Evolutionary conservation across 495 filamentous ascomycete species (phyloP).

Genomic region (Clavariopsis aquatica): DNA sequence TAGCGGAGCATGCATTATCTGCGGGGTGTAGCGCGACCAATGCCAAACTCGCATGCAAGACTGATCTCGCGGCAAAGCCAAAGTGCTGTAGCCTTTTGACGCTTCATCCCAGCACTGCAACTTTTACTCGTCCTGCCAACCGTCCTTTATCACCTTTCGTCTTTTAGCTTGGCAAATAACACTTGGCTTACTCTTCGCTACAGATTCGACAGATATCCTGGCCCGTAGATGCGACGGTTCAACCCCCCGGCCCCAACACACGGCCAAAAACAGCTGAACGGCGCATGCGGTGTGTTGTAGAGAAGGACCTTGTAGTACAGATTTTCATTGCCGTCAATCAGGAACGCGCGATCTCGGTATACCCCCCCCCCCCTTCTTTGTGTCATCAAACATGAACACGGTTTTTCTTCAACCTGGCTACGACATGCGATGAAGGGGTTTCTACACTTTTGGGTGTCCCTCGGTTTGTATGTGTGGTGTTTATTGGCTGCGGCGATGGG

Average conservation of each 20-base stretch:
- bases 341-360: slow-evolving; percentile 12
- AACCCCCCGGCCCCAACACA: slow-evolving; percentile 1
- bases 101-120: neutral
- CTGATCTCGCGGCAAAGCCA: slow-evolving; percentile 24
- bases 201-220: slow-evolving; percentile 32
- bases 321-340: slow-evolving; percentile 20
- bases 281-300: neutral
- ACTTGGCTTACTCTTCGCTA: slow-evolving; percentile 17
- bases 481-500: neutral
- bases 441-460: neutral
- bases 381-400: slow-evolving; percentile 3
- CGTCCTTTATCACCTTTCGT: neutral
- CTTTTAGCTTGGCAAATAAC: neutral
- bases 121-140: neutral
- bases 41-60: slow-evolving; percentile 25
- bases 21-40: slow-evolving; percentile 25
- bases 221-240: slow-evolving; percentile 11
- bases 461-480: slow-evolving; percentile 6
- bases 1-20: slow-evolving; percentile 19
- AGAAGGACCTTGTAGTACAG: neutral
- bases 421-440: slow-evolving; percentile 11
- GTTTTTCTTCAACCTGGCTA: neutral
- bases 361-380: slow-evolving; percentile 16
- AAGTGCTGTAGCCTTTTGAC: slow-evolving; percentile 3
- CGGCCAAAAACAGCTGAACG: neutral